Conservation (phyloP, 768 basidiomycete genomes). For the Termitomyces sp. region DNA sequence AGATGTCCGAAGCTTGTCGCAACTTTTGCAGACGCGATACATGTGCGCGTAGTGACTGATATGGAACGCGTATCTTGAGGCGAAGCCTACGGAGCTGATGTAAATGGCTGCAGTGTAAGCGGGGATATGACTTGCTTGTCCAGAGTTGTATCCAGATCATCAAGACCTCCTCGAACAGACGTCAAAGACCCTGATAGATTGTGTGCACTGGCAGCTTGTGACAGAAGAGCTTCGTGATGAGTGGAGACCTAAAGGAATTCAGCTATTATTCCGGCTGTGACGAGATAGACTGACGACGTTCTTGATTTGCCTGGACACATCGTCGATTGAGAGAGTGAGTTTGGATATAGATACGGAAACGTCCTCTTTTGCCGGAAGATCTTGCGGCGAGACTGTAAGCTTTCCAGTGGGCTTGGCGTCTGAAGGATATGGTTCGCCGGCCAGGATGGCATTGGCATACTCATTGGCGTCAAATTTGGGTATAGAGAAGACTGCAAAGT, state of each 20-base stretch:
- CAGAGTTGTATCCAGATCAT: slow-evolving; percentile 69
- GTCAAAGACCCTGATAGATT: slow-evolving; percentile 66
- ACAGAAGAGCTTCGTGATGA: slow-evolving; percentile 79
- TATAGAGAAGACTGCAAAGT: slow-evolving; percentile 71
- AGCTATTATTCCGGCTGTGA: background rate
- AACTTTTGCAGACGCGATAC: slow-evolving; percentile 73
- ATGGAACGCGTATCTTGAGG: slow-evolving; percentile 80
- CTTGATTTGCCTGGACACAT: slow-evolving; percentile 88
- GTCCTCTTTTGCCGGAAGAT: slow-evolving; percentile 71
- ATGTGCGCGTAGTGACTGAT: slow-evolving; percentile 64
- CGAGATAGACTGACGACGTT: slow-evolving; percentile 53
- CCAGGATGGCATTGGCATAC: slow-evolving; percentile 87
- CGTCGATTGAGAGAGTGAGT: slow-evolving; percentile 83
- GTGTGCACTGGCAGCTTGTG: slow-evolving; percentile 72
- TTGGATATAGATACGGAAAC: slow-evolving; percentile 87
- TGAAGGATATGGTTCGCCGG: slow-evolving; percentile 71
- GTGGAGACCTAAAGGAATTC: slow-evolving; percentile 55
- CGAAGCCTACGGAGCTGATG: slow-evolving; percentile 52
- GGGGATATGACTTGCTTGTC: slow-evolving; percentile 53
- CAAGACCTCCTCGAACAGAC: slow-evolving; percentile 63
- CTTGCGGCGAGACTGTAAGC: slow-evolving; percentile 30
- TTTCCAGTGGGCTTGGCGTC: slow-evolving; percentile 27
- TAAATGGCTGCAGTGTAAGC: slow-evolving; percentile 18
- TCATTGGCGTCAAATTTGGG: slow-evolving; percentile 81
- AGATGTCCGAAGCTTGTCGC: slow-evolving; percentile 78